Evolutionary conservation across 2,329 filamentous ascomycete species (phyloP), one percentile per base, ranked within the genome.

Genomic region (Talaromyces amestolkiae): DNA sequence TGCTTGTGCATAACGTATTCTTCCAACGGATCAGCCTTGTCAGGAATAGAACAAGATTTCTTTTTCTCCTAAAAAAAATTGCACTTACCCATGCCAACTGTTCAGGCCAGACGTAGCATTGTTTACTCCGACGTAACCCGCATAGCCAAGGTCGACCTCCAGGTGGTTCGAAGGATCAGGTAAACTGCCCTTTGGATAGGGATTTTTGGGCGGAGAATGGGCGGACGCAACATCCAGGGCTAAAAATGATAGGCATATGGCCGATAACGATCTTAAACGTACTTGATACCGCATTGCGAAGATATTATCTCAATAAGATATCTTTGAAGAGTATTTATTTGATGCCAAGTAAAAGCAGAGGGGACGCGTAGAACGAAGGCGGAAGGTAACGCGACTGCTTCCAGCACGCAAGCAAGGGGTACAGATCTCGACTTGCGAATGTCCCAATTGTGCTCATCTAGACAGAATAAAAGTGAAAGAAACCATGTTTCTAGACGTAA

Each of bases 101-200:
- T 84, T 82, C 11, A 83, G 56, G 3, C 76, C 74, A 2, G 73
- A 77, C 0, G 74, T 75, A 2, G 72, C 27, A 67, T 83, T 77
- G 43, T 77, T 72, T 33, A 73, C 73, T 17, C 82, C 83, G 66
- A 78, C 70, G 67, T 84, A 84, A 27, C 74, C 72, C 10, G 75
- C 77, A 66, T 84, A 84, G 3, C 77, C 82, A 1, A 84, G 70
- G 66, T 83, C 77, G 22, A 83, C 79, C 47, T 71, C 66, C 13
- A 75, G 64, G 2, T 66, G 60, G n/a, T 68, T 54, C 3, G 54
- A 54, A 10, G 61, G 39, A n/a, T 58, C 33, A 22, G 64, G 54
- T 24, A 62, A 7, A 6, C 49, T 8, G 7, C 59, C 64, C 1
- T 22, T 31, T 31, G 64, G 64, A 47, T 51, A 66, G 1, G 59